These are phyloP conservation scores for Penicillium sclerotiorum DNA, from an alignment of 2,329 filamentous ascomycete genomes.

Conservation along the genomic window DNA sequence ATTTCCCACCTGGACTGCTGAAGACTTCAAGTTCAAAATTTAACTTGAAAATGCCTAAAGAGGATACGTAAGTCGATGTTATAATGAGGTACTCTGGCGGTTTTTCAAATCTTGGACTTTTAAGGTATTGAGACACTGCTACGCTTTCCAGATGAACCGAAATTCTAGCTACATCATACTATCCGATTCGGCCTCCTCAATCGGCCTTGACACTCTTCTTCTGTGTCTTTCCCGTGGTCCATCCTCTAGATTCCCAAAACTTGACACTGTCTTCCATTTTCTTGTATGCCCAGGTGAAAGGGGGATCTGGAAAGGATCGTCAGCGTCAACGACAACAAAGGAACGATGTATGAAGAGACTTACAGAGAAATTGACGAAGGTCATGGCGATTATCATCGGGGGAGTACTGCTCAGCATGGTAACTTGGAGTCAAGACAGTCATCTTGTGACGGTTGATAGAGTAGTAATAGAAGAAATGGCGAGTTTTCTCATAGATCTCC, in stretches of 20 bases:
- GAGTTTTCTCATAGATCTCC: conserved; percentile 52
- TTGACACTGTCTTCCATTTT: conserved; percentile 54
- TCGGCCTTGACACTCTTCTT: conserved; percentile 42
- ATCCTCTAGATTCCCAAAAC: conserved; percentile 45
- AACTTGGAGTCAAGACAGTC: conserved; percentile 61
- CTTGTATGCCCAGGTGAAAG: conserved; percentile 49
- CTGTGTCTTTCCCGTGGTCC: conserved; percentile 35
- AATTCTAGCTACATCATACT: neutral
- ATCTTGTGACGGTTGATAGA: conserved; percentile 68
- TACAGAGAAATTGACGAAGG: conserved; percentile 57
- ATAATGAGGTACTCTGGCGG: no score
- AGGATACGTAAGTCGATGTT: no score
- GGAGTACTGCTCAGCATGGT: conserved; percentile 57
- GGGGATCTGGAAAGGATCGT: conserved; percentile 29
- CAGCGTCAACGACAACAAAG: neutral
- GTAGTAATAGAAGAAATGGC: conserved; percentile 53
- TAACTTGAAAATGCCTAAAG: no score
- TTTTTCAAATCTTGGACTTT: no score
- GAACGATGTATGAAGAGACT: conserved; percentile 3
- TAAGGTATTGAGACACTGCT: no score
- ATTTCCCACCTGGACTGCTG: no score
- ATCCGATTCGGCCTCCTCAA: no score
- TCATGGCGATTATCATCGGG: conserved; percentile 64
- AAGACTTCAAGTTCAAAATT: no score
- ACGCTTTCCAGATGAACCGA: no score